Percentiles rank a stretch among this genome's conserved stretches.
These are phyloP conservation scores for Fusarium tricinctum DNA, from an alignment of 2,329 filamentous ascomycete genomes.

Conservation along the genomic window DNA sequence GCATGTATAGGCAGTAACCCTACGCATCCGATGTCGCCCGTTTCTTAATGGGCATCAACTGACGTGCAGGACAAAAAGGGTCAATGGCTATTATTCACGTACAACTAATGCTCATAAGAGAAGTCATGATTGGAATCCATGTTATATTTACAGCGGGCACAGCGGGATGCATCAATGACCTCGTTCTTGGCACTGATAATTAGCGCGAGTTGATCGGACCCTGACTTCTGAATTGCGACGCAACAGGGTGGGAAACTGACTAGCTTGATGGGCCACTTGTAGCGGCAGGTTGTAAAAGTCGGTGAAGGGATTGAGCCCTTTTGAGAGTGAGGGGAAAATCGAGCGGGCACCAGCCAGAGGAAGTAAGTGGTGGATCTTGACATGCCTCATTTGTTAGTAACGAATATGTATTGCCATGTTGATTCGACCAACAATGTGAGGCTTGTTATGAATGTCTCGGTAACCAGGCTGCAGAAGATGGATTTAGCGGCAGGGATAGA, in stretches of 20 bases:
- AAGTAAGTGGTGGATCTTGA: conserved; percentile 39
- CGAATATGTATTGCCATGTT: conserved; percentile 19
- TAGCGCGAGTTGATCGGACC: conserved; percentile 45
- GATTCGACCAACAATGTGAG: conserved; percentile 18
- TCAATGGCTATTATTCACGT: background rate
- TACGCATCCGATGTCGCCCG: background rate
- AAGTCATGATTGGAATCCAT: conserved; percentile 8
- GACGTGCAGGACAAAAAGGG: background rate
- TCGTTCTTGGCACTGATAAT: conserved; percentile 30
- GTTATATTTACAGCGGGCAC: background rate
- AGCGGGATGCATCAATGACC: conserved; percentile 39
- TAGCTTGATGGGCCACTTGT: conserved; percentile 46
- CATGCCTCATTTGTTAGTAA: conserved; percentile 27
- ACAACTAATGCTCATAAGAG: conserved; percentile 10
- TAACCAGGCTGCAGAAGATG: conserved; percentile 8
- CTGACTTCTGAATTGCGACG: conserved; percentile 46
- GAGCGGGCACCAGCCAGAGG: conserved; percentile 45
- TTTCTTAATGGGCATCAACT: background rate
- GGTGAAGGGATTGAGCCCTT: conserved; percentile 49
- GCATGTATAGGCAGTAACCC: background rate
- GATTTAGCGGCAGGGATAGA: background rate
- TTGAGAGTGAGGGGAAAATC: conserved; percentile 37
- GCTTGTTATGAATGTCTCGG: conserved; percentile 36
- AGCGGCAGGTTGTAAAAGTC: conserved; percentile 50
- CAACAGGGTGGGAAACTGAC: conserved; percentile 42